phyloP scores from a whole-genome alignment of 2,329 filamentous ascomycete genomes.

The Bipolaris sorokiniana region DNA sequence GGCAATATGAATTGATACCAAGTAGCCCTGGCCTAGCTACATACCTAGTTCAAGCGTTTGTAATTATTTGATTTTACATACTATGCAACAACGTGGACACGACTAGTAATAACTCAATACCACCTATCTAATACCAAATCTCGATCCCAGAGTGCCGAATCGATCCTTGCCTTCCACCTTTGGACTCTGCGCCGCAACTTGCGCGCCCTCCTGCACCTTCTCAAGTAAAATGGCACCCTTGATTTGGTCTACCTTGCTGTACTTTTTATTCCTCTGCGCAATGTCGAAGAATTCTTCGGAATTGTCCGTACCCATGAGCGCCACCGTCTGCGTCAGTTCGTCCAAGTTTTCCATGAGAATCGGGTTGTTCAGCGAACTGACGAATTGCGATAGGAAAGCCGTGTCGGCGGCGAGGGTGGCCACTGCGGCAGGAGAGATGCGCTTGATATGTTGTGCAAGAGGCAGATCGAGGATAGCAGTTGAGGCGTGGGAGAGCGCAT shows the following conservation, averaged over 20 bases:
- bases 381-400: constrained; percentile 81
- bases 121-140: constrained; percentile 38
- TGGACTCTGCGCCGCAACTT: constrained; percentile 44
- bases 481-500: constrained; percentile 88
- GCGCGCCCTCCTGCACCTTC: constrained; percentile 61
- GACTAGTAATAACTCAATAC: neutral
- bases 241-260: constrained; percentile 87
- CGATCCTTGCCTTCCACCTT: constrained; percentile 38
- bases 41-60: neutral
- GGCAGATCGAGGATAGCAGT: constrained; percentile 83
- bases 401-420: constrained; percentile 82
- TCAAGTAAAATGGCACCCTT: constrained; percentile 90
- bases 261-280: constrained; percentile 87
- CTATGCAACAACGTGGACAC: neutral
- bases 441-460: constrained; percentile 76
- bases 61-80: neutral
- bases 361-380: constrained; percentile 83
- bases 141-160: constrained; percentile 44
- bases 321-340: constrained; percentile 90
- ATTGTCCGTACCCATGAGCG: constrained; percentile 83
- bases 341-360: constrained; percentile 89
- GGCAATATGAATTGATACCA: neutral
- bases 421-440: constrained; percentile 87
- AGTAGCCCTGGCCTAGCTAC: neutral
- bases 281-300: constrained; percentile 98